Evolutionary conservation across 306 rosid genomes (phyloP), one percentile per base, ranked within the genome.

Genomic region (Prunus dulcis): DNA sequence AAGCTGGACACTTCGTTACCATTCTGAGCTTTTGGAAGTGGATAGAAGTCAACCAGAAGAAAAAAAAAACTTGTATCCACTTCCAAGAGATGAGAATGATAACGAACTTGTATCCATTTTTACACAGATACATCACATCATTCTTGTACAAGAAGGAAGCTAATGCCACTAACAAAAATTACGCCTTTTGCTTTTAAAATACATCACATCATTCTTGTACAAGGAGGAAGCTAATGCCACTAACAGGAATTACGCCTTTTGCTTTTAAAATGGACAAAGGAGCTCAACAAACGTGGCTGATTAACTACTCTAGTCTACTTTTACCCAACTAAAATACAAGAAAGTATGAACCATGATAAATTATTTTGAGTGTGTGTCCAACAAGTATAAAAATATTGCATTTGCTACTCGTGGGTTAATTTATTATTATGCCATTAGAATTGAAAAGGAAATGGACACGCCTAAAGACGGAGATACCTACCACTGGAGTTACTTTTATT

Each of bases 401-500:
- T 25, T 50, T 10, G 3, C 43, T 25, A 47, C 25, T 25, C 51
- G 27, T 34, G 58, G 10, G 58, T 49, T 25, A 28, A 38, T 38
- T 69, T 27, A 69, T 27, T 3, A 57, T 57, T 18, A 62, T 61
- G 75, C 60, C 62, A 20, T 38, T 6, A n/a, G 78, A 75, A 47
- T 52, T 67, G 11, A 57, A 50, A 32, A 43, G 5, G 52, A 17
- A 68, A 43, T 27, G 46, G 12, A 63, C 38, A 46, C 18, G 20
- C 50, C 58, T 22, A 41, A 7, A 74, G 72, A 66, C 28, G 15
- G 47, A 38, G 47, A 75, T 27, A 46, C 78, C 67, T 76, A 96
- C 99, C 97, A 88, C 91, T 1, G 97, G 91, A 78, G 87, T 71
- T 46, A 96, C 22, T 50, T 78, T 89, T 81, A 96, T 88, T 67